Evolutionary conservation across 176 grass and related monocot genomes (phyloP), one percentile per base, ranked within the genome.

Genomic region (Rhynchospora breviuscula): DNA sequence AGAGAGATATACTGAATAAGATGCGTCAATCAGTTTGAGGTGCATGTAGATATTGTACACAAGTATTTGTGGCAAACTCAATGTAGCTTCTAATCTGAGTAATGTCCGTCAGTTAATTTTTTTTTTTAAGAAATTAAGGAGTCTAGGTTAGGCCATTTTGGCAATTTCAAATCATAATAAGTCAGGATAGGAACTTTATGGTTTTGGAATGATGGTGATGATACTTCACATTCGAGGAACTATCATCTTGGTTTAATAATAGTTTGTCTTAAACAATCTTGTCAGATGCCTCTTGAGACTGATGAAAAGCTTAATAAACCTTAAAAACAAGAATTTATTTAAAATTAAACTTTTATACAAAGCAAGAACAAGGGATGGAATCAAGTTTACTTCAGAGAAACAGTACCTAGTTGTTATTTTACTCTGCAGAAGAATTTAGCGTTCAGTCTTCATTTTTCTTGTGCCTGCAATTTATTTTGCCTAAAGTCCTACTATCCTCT

Each of bases 211-310:
- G n/a, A 21, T 62, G 31, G 74, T 86, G 26, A 86, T 87, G 76
- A 54, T 88, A 18, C 13, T 78, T 40, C 79, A 86, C 81, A 90
- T 92, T 72, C 17, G 83, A 61, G 76, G 79, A 9, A 87, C 88
- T 25, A 92, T 90, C 63, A 11, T 89, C 62, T 91, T 89, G 17
- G 77, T 91, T 2, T 90, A 89, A 64, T 82, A 86, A 78, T 92
- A 86, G 73, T 94, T 92, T 92, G 81, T 87, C 80, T 92, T 92
- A 62, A 91, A 87, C 83, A 70, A 88, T 58, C 83, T 97, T 45
- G 85, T 89, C 48, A 80, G 35, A 2, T 40, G 35, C 1, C 3
- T 40, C 92, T 85, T 86, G 85, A 51, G 79, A 94, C 63, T 79
- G 35, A 66, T 90, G 85, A 88, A 92, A 90, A 79, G 83, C 88